phyloP scores from a whole-genome alignment of 345 rosid species.

The Gossypium arboreum region DNA sequence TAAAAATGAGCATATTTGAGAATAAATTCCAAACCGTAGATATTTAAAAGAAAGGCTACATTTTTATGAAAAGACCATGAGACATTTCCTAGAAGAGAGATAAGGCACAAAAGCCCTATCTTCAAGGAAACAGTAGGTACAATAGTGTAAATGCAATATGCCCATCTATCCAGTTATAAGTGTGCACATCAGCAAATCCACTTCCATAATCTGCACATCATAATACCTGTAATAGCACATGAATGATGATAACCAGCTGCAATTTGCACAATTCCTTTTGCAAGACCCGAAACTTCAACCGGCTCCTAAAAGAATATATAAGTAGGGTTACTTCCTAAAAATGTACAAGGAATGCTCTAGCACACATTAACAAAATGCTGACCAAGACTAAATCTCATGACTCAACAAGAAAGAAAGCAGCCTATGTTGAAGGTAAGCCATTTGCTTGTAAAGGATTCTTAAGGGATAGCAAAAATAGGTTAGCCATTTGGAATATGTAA shows the following conservation, averaged over 20 bases:
- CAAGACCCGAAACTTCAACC: slow-evolving; percentile 56
- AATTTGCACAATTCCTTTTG: slow-evolving; percentile 58
- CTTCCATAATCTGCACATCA: neutral
- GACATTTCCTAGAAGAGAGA: neutral
- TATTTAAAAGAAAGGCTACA: no score
- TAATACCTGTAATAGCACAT: slow-evolving; percentile 80
- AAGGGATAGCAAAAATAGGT: no score
- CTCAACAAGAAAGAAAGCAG: no score
- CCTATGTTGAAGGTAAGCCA: no score
- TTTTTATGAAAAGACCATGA: no score
- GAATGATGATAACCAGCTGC: slow-evolving; percentile 92
- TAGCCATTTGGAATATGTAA: no score
- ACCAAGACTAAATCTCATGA: no score
- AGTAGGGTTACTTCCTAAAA: slow-evolving; percentile 3
- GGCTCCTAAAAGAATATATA: slow-evolving; percentile 57
- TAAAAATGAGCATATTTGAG: no score
- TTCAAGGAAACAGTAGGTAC: neutral
- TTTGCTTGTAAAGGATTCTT: no score
- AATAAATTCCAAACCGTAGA: no score
- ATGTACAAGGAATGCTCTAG: neutral
- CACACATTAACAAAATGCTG: neutral
- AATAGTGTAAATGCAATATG: neutral
- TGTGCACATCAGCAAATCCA: neutral
- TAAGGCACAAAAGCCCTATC: neutral
- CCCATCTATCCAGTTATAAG: neutral